Evolutionary conservation across 768 basidiomycete species (phyloP).

Genomic region (Lentinula sp.): DNA sequence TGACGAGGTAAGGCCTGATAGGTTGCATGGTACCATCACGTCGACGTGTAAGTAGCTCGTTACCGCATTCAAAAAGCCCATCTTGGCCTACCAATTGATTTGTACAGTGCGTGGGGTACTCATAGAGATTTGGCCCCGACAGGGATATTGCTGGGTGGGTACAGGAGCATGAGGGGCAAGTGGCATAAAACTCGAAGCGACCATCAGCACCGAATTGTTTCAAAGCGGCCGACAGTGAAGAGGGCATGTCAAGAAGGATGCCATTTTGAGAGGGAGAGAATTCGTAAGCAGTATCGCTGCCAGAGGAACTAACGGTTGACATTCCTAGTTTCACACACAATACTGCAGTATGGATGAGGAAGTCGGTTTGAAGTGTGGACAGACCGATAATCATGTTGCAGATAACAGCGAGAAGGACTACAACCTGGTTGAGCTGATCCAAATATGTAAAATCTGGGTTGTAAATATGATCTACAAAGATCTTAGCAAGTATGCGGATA

Average conservation of each 20-base stretch:
- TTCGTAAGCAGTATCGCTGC: neutral
- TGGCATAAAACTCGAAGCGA: neutral
- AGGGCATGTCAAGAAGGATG: neutral
- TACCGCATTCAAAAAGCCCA: neutral
- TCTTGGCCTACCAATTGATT: neutral
- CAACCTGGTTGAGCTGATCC: conserved; percentile 7
- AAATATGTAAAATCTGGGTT: conserved; percentile 1
- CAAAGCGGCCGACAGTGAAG: neutral
- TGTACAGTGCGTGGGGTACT: conserved; percentile 7
- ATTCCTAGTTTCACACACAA: conserved; percentile 8
- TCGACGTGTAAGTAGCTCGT: neutral
- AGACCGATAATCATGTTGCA: conserved; percentile 12
- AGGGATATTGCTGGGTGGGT: neutral
- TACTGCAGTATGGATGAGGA: conserved; percentile 8
- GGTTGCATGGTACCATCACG: conserved; percentile 1
- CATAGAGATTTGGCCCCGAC: neutral
- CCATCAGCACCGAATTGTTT: neutral
- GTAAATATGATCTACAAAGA: neutral
- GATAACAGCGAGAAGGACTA: conserved; percentile 6
- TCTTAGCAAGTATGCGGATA: neutral
- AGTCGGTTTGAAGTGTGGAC: conserved; percentile 8
- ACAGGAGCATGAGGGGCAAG: neutral
- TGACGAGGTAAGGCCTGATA: conserved; percentile 12
- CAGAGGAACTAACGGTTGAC: neutral
- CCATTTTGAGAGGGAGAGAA: neutral